Base-by-base conservation (phyloP, 331 rosid species). In the Acacia concinna region DNA sequence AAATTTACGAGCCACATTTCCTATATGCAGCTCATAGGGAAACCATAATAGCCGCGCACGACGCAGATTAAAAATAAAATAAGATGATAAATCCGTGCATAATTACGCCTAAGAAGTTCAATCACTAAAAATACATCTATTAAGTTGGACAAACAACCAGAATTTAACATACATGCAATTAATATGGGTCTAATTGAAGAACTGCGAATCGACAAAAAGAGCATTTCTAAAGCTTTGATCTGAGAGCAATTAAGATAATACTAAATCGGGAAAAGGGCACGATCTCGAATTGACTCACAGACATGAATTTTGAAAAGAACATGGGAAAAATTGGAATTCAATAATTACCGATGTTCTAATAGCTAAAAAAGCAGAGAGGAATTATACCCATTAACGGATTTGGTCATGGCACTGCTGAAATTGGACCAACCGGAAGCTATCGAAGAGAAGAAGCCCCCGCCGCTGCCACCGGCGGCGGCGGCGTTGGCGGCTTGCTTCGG, bases 381-480 rank as follows among this genome's bases (percentile, higher is more conserved):
- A 35, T 31, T 6, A 76, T 82, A 96, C 99, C 93, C 94, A 79
- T 90, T 90, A 9, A 90, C 98, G 56, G 98, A 96, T 86, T 96
- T 94, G 90, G 88, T 85, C 90, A 88, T 83, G 84, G 88, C 96
- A 87, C 64, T 88, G 44, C 99, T 79, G 47, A 96, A 87, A 86
- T 77, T 88, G 69, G 91, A 79, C 70, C 84, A 70, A 86, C 84
- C 77, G 18, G 91, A 78, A 81, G 91, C 88, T 68, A 88, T 40
- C 2, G 91, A 84, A 70, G 91, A 80, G 41, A 88, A 86, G 62
- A 88, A 86, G 34, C 91, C 91, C 38, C 89, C 85, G 1, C 84
- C 73, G 52, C 79, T 28, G 32, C 20, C 35, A 1, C 20, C 65
- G 1, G 34, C 65, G 0, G 34, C 34, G 27, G 38, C n/a, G 74